Percentiles rank a stretch among this genome's conserved stretches.
These are phyloP conservation scores for Immersiporthe knoxdaviesiana DNA, from an alignment of 2,329 filamentous ascomycete species.

Conservation along the genomic window DNA sequence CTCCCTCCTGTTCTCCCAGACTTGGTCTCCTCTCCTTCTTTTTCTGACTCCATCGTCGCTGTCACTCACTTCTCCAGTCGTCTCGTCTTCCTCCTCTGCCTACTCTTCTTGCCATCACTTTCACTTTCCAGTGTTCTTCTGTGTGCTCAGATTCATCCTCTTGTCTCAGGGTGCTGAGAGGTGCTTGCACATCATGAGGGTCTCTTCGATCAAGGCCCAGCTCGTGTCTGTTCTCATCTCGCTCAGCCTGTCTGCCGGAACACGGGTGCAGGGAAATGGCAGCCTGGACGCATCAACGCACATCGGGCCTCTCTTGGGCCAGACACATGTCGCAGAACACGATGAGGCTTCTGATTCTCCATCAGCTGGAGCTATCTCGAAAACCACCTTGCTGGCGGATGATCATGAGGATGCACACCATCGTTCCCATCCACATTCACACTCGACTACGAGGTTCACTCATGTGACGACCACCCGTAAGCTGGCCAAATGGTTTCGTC, in stretches of 20 bases:
- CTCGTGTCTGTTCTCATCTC: not conserved
- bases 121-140: not conserved
- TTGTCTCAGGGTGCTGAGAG: not conserved
- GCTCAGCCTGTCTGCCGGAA: not conserved
- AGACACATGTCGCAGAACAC: not conserved
- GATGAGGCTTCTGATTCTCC: not conserved
- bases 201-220: not conserved
- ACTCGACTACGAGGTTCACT: constrained; percentile 9
- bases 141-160: not conserved
- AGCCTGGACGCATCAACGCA: not conserved
- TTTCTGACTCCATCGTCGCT: not conserved
- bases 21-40: not conserved
- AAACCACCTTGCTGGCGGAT: not conserved
- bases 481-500: not conserved
- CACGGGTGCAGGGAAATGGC: not conserved
- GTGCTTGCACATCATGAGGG: constrained; percentile 4
- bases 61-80: too few relatives aligned
- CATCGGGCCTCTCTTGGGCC: not conserved
- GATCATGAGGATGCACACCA: not conserved
- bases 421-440: not conserved
- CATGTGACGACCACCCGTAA: constrained; percentile 12
- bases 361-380: not conserved
- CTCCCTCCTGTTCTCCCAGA: not conserved
- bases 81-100: too few relatives aligned
- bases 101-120: not conserved